phyloP scores from a whole-genome alignment of 352 stramenopile species.

The Pythium utonaiense region DNA sequence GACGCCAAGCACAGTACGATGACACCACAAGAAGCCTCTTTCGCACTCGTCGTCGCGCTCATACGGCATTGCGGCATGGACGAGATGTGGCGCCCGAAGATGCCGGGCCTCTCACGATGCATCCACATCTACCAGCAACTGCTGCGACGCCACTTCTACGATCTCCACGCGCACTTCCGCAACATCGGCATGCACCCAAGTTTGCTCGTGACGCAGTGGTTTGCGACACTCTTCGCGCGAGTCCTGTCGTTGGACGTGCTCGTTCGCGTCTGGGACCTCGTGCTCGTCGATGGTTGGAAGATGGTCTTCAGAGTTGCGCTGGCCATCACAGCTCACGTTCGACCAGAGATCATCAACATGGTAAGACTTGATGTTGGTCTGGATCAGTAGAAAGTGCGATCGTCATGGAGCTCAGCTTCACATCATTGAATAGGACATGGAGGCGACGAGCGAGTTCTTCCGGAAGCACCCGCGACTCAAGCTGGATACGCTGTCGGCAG shows the following conservation, averaged over 20 bases:
- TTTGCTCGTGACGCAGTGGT: slow-evolving; percentile 82
- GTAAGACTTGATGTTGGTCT: slow-evolving; percentile 21
- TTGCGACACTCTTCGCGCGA: slow-evolving; percentile 80
- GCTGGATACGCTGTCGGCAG: slow-evolving; percentile 33
- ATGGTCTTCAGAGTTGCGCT: slow-evolving; percentile 67
- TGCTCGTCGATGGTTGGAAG: slow-evolving; percentile 80
- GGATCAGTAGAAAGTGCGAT: too few relatives aligned
- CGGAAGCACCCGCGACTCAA: slow-evolving; percentile 52
- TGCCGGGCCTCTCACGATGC: slow-evolving; percentile 68
- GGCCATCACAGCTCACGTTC: slow-evolving; percentile 54
- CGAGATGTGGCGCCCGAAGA: slow-evolving; percentile 71
- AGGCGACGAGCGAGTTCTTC: slow-evolving; percentile 70
- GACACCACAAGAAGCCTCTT: slow-evolving; percentile 44
- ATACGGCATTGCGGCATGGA: slow-evolving; percentile 54
- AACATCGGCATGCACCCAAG: slow-evolving; percentile 82
- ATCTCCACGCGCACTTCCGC: slow-evolving; percentile 56
- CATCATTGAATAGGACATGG: slow-evolving; percentile 45
- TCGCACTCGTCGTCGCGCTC: slow-evolving; percentile 57
- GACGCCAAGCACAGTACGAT: background rate
- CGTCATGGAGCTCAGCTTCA: too few relatives aligned
- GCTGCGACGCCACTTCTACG: slow-evolving; percentile 58
- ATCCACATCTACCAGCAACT: slow-evolving; percentile 82
- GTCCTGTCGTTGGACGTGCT: slow-evolving; percentile 43
- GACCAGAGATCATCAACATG: slow-evolving; percentile 51
- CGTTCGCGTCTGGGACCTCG: slow-evolving; percentile 63